Evolutionary conservation across 2,329 filamentous ascomycete genomes (phyloP).

Genomic region (Pestalotiopsis sp.): DNA sequence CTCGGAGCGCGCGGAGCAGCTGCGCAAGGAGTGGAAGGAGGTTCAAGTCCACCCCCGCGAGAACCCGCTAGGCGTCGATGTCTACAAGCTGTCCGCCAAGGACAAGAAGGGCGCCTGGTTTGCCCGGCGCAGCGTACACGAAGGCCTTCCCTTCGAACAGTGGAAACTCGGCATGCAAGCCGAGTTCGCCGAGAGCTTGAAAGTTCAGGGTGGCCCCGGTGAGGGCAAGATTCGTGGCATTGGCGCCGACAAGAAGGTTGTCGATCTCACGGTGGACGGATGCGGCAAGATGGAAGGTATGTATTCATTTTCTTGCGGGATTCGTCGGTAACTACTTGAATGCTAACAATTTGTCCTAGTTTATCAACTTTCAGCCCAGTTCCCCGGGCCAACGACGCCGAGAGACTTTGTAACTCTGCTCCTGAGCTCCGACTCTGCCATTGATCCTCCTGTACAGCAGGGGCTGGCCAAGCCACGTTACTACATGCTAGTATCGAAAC

Average conservation of each 20-base stretch:
- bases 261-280: constrained; percentile 57
- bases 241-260: constrained; percentile 75
- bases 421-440: constrained; percentile 62
- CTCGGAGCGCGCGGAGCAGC: constrained; percentile 50
- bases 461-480: constrained; percentile 54
- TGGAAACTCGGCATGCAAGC: constrained; percentile 76
- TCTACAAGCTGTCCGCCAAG: constrained; percentile 77
- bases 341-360: constrained; percentile 49
- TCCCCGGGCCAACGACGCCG: constrained; percentile 83
- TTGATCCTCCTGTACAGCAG: constrained; percentile 30
- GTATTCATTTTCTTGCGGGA: constrained; percentile 10
- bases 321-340: constrained; percentile 13
- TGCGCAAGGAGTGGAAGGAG: constrained; percentile 88
- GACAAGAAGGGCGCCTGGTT: constrained; percentile 92
- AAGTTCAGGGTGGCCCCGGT: constrained; percentile 67
- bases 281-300: constrained; percentile 64
- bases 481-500: constrained; percentile 86
- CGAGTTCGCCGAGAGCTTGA: constrained; percentile 80
- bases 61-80: constrained; percentile 72
- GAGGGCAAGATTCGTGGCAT: constrained; percentile 81
- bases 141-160: constrained; percentile 71
- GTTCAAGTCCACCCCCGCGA: constrained; percentile 70
- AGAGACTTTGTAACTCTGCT: constrained; percentile 85
- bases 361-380: constrained; percentile 84
- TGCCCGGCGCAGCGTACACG: constrained; percentile 78